Percentiles rank a stretch among this genome's conserved stretches.
These are phyloP conservation scores for Penicillium tannophilum DNA, from an alignment of 495 filamentous ascomycete genomes.

Conservation along the genomic window DNA sequence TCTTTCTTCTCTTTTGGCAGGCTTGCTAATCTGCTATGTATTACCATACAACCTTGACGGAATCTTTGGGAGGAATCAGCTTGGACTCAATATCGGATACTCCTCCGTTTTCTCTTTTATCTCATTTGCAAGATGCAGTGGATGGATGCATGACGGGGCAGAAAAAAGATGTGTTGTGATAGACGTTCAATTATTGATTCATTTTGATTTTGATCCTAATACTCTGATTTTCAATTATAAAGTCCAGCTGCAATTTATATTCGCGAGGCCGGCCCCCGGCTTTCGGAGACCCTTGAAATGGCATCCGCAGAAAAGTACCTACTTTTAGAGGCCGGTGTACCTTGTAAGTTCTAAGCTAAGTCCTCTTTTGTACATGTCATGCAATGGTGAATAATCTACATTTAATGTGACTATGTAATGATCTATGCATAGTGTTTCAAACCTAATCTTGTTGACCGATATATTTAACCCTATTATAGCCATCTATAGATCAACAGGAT, in stretches of 20 bases:
- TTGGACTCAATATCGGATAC: background rate
- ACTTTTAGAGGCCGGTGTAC: background rate
- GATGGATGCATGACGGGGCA: conserved; percentile 1
- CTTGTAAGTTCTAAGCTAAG: background rate
- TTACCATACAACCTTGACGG: conserved; percentile 29
- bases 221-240: background rate
- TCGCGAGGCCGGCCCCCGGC: too few relatives aligned
- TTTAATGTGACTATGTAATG: too few relatives aligned
- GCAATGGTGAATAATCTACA: too few relatives aligned
- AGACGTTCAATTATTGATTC: conserved; percentile 9
- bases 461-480: too few relatives aligned
- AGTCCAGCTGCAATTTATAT: too few relatives aligned
- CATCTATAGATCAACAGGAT: too few relatives aligned
- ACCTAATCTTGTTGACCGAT: too few relatives aligned
- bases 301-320: too few relatives aligned
- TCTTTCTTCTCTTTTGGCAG: conserved; percentile 21
- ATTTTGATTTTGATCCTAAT: conserved; percentile 14
- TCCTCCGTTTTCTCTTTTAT: conserved; percentile 2
- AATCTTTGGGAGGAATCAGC: background rate
- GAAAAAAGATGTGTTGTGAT: conserved; percentile 6
- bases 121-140: conserved; percentile 3
- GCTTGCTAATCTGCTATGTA: conserved; percentile 28
- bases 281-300: too few relatives aligned
- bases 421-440: too few relatives aligned
- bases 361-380: too few relatives aligned